A percentile compares a stretch with the other conserved stretches of the same genome.
Conservation (phyloP, 306 rosid genomes). For the Medicago arabica region DNA sequence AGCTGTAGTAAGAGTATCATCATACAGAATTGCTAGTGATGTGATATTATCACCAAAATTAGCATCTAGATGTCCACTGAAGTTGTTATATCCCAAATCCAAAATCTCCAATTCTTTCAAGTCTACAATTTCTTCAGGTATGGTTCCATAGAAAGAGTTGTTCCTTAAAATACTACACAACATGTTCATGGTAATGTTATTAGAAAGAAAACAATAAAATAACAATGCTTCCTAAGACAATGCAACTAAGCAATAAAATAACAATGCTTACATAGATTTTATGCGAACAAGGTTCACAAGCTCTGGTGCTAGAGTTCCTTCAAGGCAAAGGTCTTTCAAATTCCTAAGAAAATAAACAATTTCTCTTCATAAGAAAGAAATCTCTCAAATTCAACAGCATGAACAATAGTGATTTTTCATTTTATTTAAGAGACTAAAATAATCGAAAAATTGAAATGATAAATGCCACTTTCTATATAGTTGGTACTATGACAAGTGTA, state of each 20-base stretch:
- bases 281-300: constrained; percentile 64
- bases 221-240: constrained; percentile 30
- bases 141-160: constrained; percentile 71
- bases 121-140: constrained; percentile 65
- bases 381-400: constrained; percentile 27
- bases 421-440: too few species aligned
- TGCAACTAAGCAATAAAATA: constrained; percentile 1
- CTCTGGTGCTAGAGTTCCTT: constrained; percentile 78
- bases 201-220: not conserved
- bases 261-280: constrained; percentile 76
- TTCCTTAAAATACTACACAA: constrained; percentile 76
- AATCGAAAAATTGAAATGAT: too few species aligned
- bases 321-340: constrained; percentile 79
- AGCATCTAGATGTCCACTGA: constrained; percentile 62
- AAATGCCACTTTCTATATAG: too few species aligned
- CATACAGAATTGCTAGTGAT: constrained; percentile 74
- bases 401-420: not conserved
- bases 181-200: constrained; percentile 20
- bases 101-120: constrained; percentile 80
- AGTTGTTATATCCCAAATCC: constrained; percentile 86
- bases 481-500: not conserved
- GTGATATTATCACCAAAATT: constrained; percentile 69
- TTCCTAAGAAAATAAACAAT: constrained; percentile 54
- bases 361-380: constrained; percentile 25
- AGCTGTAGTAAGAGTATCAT: constrained; percentile 35